These are phyloP conservation scores for Stenocarpella maydis DNA, from an alignment of 2,329 filamentous ascomycete genomes.

Conservation along the genomic window DNA sequence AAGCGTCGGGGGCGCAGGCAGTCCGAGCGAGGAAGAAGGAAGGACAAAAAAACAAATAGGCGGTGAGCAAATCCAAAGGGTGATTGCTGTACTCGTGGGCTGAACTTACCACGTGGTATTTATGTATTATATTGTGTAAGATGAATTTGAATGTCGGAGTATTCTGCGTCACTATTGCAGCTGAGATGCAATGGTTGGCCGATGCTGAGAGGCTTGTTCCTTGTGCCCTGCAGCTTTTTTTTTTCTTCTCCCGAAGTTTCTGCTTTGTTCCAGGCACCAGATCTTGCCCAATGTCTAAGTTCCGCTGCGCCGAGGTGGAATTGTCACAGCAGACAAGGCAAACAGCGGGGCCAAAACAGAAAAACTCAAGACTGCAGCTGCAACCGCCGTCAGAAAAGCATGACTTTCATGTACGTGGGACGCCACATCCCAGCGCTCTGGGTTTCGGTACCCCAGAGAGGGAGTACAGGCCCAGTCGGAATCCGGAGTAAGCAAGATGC, in stretches of 20 bases:
- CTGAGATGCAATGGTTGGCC: constrained; percentile 18
- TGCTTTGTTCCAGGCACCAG: constrained; percentile 1
- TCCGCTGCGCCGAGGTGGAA: constrained; percentile 1
- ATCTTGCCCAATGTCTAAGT: not conserved
- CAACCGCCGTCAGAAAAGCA: constrained; percentile 11
- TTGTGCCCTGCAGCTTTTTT: not conserved
- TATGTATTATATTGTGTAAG: constrained; percentile 26
- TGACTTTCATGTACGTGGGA: constrained; percentile 29
- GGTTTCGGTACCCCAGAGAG: constrained; percentile 23
- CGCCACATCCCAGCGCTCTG: constrained; percentile 26
- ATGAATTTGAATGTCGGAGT: not conserved
- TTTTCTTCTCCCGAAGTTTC: not conserved
- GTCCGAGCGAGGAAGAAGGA: not conserved
- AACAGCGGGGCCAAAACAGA: constrained; percentile 1
- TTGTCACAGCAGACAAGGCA: no score
- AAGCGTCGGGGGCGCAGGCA: not conserved
- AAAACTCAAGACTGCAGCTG: constrained; percentile 7
- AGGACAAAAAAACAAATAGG: constrained; percentile 13
- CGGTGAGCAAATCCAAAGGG: constrained; percentile 7
- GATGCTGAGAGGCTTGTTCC: constrained; percentile 16
- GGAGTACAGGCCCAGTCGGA: constrained; percentile 8
- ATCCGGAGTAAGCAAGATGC: constrained; percentile 13
- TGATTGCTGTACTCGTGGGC: constrained; percentile 6
- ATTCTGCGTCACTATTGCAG: constrained; percentile 20
- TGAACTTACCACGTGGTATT: constrained; percentile 26